These are phyloP conservation scores for Aspergillus pseudotamarii DNA, from an alignment of 2,329 filamentous ascomycete genomes.

Conservation along the genomic window DNA sequence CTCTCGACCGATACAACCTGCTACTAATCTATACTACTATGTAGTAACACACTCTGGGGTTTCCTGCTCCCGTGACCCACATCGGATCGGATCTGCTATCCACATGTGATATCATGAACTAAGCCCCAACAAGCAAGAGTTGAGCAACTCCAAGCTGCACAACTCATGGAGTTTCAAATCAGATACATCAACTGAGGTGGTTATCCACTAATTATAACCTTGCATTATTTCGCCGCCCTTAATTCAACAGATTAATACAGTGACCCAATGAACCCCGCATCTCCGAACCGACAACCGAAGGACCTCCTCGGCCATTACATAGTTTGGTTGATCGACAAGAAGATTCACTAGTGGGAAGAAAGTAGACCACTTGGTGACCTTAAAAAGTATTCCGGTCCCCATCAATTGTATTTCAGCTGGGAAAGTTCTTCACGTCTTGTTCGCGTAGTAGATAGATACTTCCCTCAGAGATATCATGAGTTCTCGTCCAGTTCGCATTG, in stretches of 20 bases:
- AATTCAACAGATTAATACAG: neutral
- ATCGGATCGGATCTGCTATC: neutral
- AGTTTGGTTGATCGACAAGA: neutral
- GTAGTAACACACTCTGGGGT: neutral
- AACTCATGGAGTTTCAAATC: neutral
- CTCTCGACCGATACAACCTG: neutral
- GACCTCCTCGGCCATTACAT: conserved; percentile 6
- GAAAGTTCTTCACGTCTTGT: neutral
- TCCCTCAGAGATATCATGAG: conserved; percentile 13
- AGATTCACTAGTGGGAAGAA: neutral
- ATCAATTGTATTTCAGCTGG: neutral
- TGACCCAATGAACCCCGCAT: conserved; percentile 16
- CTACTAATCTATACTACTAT: neutral
- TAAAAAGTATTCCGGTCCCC: neutral
- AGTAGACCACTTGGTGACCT: neutral
- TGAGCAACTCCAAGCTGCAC: neutral
- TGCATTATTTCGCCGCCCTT: neutral
- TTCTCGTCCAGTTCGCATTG: conserved; percentile 31
- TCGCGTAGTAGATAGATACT: neutral
- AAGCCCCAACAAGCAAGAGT: neutral
- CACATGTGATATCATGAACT: conserved; percentile 3
- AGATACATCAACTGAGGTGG: neutral
- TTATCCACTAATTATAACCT: neutral
- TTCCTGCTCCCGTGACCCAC: neutral
- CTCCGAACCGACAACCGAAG: conserved; percentile 20